Evolutionary conservation across 2,329 filamentous ascomycete genomes (phyloP).

Genomic region (Fusarium papillatum): DNA sequence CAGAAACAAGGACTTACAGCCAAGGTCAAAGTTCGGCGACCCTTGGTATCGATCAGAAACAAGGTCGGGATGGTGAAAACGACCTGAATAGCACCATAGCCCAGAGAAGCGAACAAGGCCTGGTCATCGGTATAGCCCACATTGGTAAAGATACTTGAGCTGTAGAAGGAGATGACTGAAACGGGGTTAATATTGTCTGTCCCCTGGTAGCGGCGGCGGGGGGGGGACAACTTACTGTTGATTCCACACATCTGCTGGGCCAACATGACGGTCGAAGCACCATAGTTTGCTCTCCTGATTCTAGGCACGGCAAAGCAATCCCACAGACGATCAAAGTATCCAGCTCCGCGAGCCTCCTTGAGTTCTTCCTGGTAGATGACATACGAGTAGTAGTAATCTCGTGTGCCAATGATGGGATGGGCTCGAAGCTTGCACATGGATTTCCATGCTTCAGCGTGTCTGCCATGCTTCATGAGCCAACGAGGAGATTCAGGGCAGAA

Average conservation of each 20-base stretch:
- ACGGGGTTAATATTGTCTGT: neutral
- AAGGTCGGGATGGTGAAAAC: conserved; percentile 21
- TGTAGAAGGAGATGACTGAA: conserved; percentile 43
- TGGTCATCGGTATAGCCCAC: conserved; percentile 5
- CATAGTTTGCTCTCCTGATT: conserved; percentile 79
- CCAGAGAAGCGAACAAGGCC: conserved; percentile 28
- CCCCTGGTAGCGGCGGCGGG: accelerated
- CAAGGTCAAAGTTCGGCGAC: conserved; percentile 19
- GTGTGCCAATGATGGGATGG: conserved; percentile 66
- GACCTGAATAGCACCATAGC: conserved; percentile 32
- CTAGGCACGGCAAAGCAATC: conserved; percentile 77
- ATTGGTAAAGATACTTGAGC: conserved; percentile 15
- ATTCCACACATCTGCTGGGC: conserved; percentile 67
- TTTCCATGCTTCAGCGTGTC: conserved; percentile 68
- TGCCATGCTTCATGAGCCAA: conserved; percentile 75
- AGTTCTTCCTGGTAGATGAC: conserved; percentile 55
- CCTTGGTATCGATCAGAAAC: conserved; percentile 30
- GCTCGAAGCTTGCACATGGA: conserved; percentile 64
- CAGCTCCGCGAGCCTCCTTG: conserved; percentile 43
- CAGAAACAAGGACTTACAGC: neutral
- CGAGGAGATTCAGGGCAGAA: conserved; percentile 74
- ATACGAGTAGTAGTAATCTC: conserved; percentile 66
- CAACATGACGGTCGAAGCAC: conserved; percentile 84
- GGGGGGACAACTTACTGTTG: conserved; percentile 35
- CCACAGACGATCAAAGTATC: conserved; percentile 50